Base-by-base conservation (phyloP, 2,329 filamentous ascomycete genomes). In the Penicillium sp. region DNA sequence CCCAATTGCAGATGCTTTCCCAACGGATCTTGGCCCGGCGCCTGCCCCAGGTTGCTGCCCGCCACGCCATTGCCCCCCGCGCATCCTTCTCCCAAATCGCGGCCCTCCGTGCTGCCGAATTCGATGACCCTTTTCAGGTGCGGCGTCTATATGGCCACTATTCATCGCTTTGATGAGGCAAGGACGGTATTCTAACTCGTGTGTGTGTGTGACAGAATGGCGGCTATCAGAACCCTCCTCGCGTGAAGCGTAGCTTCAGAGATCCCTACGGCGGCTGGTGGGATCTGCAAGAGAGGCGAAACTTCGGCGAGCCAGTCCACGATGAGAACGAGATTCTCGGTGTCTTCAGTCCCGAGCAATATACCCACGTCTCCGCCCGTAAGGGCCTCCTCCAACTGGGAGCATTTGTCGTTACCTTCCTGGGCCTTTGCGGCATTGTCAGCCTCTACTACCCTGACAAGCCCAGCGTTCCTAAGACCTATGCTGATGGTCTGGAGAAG, bases 261-360 rank as follows among this genome's bases (percentile, higher is more conserved):
- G 93, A 97, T 72, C 93, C 95, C 31, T 82, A 97, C 70, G 92
- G 74, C 67, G 85, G 89, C 68, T 98, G 90, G 89, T 97, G 90
- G 89, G 92, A 98, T 75, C 87, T 90, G 72, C 93, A 98, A 76
- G 93, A 97, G 73, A 86, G 91, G 69, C 84, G 93, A 66, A 97
- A 98, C 80, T 97, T 88, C 70, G 91, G 91, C 72, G 95, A 98
- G 74, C 89, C 92, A 10, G 83, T 95, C 45, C 92, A 98, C 72
- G 95, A 98, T 74, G 93, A 98, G 72, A 87, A 96, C 72, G 95
- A 98, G 70, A 80, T 90, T 50, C 79, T 97, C 50, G 91, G 90
- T 62, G 86, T 95, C 57, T 92, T 98, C 74, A 87, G 88, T 44
- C 83, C 89, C 2, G 84, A 93, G 70, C 86, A 91, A 64, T 97